Base-by-base conservation (phyloP, 352 stramenopile genomes). In the Phytophthora sansomeana region DNA sequence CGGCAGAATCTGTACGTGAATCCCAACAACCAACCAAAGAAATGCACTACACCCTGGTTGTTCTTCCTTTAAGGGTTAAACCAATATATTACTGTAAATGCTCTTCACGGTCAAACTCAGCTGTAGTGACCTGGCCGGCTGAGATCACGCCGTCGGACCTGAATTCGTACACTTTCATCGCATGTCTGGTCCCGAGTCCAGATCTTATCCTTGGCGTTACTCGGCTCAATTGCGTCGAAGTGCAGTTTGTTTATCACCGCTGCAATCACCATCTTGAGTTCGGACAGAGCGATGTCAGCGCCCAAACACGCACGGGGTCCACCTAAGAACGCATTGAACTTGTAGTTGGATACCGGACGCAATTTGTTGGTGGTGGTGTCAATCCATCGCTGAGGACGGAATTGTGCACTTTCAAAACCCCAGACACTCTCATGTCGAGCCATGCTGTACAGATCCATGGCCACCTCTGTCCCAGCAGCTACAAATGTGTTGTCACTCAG, bases 401-500 rank as follows among this genome's bases (percentile, higher is more conserved):
- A 89, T 28, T 88, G 68, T 0, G 43, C 56, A 6, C 77, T 71
- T 29, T 77, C 69, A 1, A 66, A 30, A 28, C 77, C 81, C 83
- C 85, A 92, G 10, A 90, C 58, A 46, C 63, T 72, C 10, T 69
- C 69, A 3, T 73, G 54, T 29, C 81, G 55, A 14, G 74, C 81
- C 42, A 87, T 80, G 8, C 63, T 71, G 61, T 86, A 92, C 10
- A 78, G 59, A 36, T 76, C 58, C 56, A 90, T 87, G 1, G 74
- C 60, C 39, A 89, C 72, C 5, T 75, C 68, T 4, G 62, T 72
- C 6, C 82, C 82, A 33, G 67, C 62, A 11, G 68, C 65, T 0
- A 93, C 59, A 28, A 80, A 77, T 1, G 83, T 91, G 26, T 76
- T 76, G 38, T 93, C 83, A 42, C 69, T 83, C 24, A 91, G 58